Evolutionary conservation across 495 filamentous ascomycete species (phyloP), one percentile per base, ranked within the genome.

Genomic region (Tuber brumale): DNA sequence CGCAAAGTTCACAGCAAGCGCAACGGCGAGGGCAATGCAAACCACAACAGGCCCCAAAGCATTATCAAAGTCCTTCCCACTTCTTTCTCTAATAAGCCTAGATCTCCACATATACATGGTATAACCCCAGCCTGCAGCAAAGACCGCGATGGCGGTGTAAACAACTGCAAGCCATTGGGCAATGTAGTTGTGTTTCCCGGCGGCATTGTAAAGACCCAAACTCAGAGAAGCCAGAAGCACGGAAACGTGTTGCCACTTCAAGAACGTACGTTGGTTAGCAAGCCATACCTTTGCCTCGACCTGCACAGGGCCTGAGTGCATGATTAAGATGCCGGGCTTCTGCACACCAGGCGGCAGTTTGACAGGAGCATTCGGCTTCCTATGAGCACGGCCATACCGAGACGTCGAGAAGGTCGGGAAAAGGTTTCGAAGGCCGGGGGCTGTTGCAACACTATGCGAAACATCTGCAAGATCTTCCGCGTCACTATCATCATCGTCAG

Each of bases 201-300:
- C 91, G 0, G 95, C 93, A 81, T 94, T 95, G 84, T 94, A 97
- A 44, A 99, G 85, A 61, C 90, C 93, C 39, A 99, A 85, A 4
- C 93, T 92, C 43, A 99, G 84, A 39, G 89, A 90, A 16, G 93
- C 94, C 12, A 98, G 89, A 42, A 98, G 87, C 39, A 99, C 88
- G 73, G 89, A 91, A 78, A 98, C 92, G 82, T 98, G 94, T 84
- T 97, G 92, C 95, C 95, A 99, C 83, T 97, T 97, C 83, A 99
- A 89, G 81, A 97, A 99, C 0, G 95, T 99, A 70, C 95, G 90
- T 85, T 99, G 93, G 83, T 99, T 99, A 71, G 95, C 95, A 46
- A 99, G 91, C 94, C 95, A 99, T 9, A 99, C 95, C 85, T 99
- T 99, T 61, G 93, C 92, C 84, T 99, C 95, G 57, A 99, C 93